Evolutionary conservation across 164 flowering plant genomes (phyloP).

Genomic region (Macadamia tetraphylla): DNA sequence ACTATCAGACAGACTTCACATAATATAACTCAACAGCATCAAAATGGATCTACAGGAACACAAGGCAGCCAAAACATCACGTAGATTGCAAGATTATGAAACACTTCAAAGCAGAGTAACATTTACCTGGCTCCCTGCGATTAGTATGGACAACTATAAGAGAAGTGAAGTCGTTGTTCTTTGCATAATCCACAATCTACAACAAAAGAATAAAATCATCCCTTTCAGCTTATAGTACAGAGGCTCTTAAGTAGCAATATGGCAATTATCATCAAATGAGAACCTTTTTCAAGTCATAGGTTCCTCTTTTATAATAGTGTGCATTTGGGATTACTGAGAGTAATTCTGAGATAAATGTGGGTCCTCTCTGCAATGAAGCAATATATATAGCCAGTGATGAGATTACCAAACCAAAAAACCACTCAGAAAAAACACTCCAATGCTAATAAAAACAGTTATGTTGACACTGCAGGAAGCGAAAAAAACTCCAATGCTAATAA

Average conservation of each 20-base stretch:
- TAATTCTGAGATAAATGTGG: slow-evolving; percentile 72
- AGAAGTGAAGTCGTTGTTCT: slow-evolving; percentile 70
- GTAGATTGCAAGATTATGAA: neutral
- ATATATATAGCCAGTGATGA: neutral
- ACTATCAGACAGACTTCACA: no score
- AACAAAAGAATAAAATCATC: slow-evolving; percentile 5
- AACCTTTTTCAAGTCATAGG: slow-evolving; percentile 94
- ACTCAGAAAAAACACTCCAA: neutral
- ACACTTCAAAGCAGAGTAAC: neutral
- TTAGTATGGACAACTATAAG: slow-evolving; percentile 84
- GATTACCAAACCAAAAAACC: slow-evolving; percentile 4
- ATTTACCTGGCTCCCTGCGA: slow-evolving; percentile 84
- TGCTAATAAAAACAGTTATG: neutral
- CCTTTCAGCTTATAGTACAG: neutral
- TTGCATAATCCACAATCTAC: slow-evolving; percentile 90
- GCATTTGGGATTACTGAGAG: slow-evolving; percentile 87
- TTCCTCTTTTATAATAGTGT: slow-evolving; percentile 81
- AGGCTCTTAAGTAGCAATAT: neutral
- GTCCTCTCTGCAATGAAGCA: slow-evolving; percentile 69
- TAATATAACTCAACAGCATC: neutral
- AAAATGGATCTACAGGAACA: no score
- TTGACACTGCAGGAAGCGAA: neutral
- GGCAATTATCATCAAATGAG: neutral
- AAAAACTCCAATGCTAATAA: neutral
- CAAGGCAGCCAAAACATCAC: neutral